Evolutionary conservation across 2,329 filamentous ascomycete species (phyloP), one percentile per base, ranked within the genome.

Genomic region (Tympanopsis confertula): DNA sequence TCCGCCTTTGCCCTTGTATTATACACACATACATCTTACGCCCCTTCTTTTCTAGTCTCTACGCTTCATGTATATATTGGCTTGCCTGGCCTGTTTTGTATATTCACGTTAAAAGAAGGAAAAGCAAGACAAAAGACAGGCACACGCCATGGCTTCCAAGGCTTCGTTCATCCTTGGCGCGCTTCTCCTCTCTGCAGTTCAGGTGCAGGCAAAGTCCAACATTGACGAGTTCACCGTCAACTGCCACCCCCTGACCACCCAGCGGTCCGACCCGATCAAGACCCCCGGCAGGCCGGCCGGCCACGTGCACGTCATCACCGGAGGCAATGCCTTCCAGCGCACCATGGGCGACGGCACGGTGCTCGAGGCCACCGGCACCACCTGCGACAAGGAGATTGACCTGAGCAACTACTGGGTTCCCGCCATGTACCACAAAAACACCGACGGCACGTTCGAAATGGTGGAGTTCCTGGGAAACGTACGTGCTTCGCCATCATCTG

Each of bases 221-320:
- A n/a, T n/a, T n/a, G 22, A 26, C 22, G 22, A 26, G n/a, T 10
- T 41, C 39, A 43, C 43, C n/a, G 38, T 40, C 18, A 40, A 32
- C 35, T 40, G 39, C 20, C n/a, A 38, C 18, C 39, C 39, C 5
- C 17, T 40, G 36, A 39, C 39, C n/a, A 40, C 38, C 42, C 41
- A 40, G 17, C 18, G 36, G 2, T 19, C 26, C 13, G 45, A 48
- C 22, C 45, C 45, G 24, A 40, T 48, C 15, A 41, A 47, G 39
- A 43, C 37, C 29, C 45, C 46, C 10, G 45, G 44, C 19, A 24
- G 19, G 13, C 37, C 15, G n/a, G 42, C 44, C 4, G 39, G 40
- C 24, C 45, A 48, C 41, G 42, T 48, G 24, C 46, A 46, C 24
- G 42, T 43, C 24, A 42, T 48, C 17, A 41, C 47, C 5, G 46